phyloP scores from a whole-genome alignment of 2,329 filamentous ascomycete species.

The Parafenestella ontariensis region DNA sequence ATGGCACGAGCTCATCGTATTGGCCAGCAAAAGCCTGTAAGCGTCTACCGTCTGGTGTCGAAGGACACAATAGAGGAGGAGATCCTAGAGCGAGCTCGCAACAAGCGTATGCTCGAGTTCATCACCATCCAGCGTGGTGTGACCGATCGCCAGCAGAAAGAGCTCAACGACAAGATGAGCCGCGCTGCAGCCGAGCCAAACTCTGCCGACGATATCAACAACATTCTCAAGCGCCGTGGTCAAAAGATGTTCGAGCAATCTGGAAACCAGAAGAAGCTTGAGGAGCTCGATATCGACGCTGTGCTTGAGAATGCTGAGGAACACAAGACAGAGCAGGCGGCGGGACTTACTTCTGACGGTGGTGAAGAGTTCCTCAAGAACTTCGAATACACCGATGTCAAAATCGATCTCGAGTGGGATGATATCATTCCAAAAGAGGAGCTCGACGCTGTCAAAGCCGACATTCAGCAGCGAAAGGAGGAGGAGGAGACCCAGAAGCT shows the following conservation, averaged over 20 bases:
- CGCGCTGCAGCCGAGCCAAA: conserved; percentile 78
- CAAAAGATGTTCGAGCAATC: conserved; percentile 99
- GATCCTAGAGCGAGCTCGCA: conserved; percentile 91
- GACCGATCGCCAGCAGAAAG: conserved; percentile 89
- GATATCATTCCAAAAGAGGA: conserved; percentile 97
- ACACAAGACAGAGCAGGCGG: conserved; percentile 93
- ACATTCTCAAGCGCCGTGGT: conserved; percentile 95
- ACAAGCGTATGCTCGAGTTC: conserved; percentile 97
- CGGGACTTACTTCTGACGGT: conserved; percentile 92
- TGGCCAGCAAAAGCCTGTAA: conserved; percentile 94
- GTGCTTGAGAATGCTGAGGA: conserved; percentile 97
- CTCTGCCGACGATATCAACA: conserved; percentile 92
- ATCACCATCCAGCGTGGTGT: conserved; percentile 97
- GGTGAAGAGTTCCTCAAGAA: conserved; percentile 93
- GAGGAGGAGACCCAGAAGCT: conserved; percentile 83
- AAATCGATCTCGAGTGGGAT: conserved; percentile 96
- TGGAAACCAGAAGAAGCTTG: conserved; percentile 93
- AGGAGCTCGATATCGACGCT: conserved; percentile 96
- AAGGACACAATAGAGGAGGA: conserved; percentile 99
- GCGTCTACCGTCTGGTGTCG: conserved; percentile 93
- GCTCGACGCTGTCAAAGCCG: conserved; percentile 85
- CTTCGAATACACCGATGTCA: conserved; percentile 95
- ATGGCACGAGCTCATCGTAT: conserved; percentile 99
- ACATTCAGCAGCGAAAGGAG: conserved; percentile 84
- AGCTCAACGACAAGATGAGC: conserved; percentile 72